These are phyloP conservation scores for Miamiensis avidus DNA, from an alignment of 169 alveolate species.

Conservation along the genomic window DNA sequence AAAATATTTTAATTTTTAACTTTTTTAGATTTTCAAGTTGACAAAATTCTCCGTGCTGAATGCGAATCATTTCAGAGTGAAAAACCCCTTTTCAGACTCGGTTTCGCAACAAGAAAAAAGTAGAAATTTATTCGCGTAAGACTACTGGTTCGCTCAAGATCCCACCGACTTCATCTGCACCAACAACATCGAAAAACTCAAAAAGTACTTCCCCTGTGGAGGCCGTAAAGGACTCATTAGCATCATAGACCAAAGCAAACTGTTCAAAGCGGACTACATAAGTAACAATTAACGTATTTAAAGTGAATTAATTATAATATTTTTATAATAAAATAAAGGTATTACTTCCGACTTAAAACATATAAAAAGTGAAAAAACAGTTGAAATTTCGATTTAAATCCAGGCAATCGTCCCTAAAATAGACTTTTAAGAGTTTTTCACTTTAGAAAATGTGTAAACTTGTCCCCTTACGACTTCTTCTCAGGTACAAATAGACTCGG, in stretches of 20 bases:
- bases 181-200: conserved; percentile 17
- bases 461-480: not conserved
- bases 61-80: not conserved
- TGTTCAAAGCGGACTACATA: conserved; percentile 10
- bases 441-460: not conserved
- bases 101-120: not conserved
- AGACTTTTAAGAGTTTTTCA: not conserved
- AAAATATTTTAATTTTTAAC: too few relatives aligned
- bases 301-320: too few relatives aligned
- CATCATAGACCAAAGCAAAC: conserved; percentile 16
- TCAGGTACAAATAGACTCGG: too few relatives aligned
- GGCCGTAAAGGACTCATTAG: conserved; percentile 29
- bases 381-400: not conserved
- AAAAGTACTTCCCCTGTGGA: conserved; percentile 11
- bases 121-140: not conserved
- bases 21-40: not conserved
- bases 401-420: not conserved
- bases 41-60: not conserved
- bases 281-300: not conserved
- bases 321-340: not conserved
- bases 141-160: conserved; percentile 16
- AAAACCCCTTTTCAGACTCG: not conserved
- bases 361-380: too few relatives aligned
- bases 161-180: conserved; percentile 32
- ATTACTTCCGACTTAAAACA: not conserved